Evolutionary conservation across 202 grass and related monocot species (phyloP).

Genomic region (Zizania palustris): DNA sequence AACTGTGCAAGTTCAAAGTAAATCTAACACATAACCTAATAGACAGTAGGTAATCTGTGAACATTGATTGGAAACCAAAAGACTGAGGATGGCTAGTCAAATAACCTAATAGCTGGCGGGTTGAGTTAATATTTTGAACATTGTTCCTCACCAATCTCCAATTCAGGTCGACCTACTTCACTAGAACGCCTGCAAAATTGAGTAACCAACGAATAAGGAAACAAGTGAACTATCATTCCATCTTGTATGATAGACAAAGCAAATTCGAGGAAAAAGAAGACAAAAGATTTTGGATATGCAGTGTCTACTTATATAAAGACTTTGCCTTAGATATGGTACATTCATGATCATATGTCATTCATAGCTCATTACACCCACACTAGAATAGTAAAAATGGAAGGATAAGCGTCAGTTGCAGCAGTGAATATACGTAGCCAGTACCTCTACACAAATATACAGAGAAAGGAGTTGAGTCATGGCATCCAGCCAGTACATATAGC

Average conservation of each 20-base stretch:
- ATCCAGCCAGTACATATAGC: too few relatives aligned
- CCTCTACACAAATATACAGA: background rate
- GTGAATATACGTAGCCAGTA: background rate
- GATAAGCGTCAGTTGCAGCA: too few relatives aligned
- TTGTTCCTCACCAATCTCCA: slow-evolving; percentile 7
- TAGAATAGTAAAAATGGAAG: background rate
- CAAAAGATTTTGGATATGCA: background rate
- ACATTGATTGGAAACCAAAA: background rate
- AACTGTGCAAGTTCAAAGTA: background rate
- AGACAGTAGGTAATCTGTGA: background rate
- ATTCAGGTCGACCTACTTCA: background rate
- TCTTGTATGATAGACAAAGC: background rate
- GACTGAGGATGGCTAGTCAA: background rate
- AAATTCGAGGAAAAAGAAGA: background rate
- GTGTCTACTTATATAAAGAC: background rate
- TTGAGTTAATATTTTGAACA: background rate
- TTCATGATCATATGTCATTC: background rate
- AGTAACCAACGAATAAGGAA: background rate
- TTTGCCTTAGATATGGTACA: background rate
- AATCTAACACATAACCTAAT: background rate
- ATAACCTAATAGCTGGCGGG: background rate
- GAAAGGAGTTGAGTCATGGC: background rate
- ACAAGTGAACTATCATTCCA: background rate
- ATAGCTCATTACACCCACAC: background rate
- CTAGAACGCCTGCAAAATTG: background rate